Evolutionary conservation across 306 rosid species (phyloP), one percentile per base, ranked within the genome.

Genomic region (Cucumis hystrix): DNA sequence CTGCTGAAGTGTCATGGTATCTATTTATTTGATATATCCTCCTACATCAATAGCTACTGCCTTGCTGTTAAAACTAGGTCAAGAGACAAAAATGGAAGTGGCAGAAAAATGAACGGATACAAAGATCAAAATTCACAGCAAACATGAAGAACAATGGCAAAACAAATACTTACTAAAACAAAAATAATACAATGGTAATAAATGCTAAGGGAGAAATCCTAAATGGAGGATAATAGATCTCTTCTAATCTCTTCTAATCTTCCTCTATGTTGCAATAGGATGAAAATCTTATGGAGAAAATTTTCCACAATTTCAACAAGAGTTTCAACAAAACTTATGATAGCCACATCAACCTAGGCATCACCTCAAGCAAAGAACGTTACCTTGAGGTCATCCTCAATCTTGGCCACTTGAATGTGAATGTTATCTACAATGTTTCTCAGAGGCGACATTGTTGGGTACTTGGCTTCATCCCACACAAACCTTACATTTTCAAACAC

Each of bases 331-430:
- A 43, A 6, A 16, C 35, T 72, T 16, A 30, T 30, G 77, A 73
- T 37, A 57, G 60, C 15, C 20, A 23, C 59, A 40, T 43, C 39
- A 60, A 30, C 59, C 7, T 28, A 43, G 59, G 21, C 60, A 14
- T 12, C 55, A 58, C 6, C 17, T 28, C 47, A 81, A 58, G 45
- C 59, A 39, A 70, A 64, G 17, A 78, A 39, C 16, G 20, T 66
- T 78, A 88, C 98, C 92, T 93, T 93, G 63, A 93, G 98, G 85
- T 91, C 97, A 83, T 93, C 98, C 86, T 93, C 98, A 67, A 91
- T 91, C 84, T 91, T 91, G 64, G 98, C 89, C 18, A 93, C 96
- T 83, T 88, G 97, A 81, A 83, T 78, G 62, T 93, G 98, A 88
- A 89, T 89, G 28, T 87, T 81, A 82, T 91, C 96, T 23, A 93